Percentiles rank a stretch among this genome's conserved stretches.
These are phyloP conservation scores for Pythium volutum DNA, from an alignment of 352 stramenopile genomes.

Conservation along the genomic window DNA sequence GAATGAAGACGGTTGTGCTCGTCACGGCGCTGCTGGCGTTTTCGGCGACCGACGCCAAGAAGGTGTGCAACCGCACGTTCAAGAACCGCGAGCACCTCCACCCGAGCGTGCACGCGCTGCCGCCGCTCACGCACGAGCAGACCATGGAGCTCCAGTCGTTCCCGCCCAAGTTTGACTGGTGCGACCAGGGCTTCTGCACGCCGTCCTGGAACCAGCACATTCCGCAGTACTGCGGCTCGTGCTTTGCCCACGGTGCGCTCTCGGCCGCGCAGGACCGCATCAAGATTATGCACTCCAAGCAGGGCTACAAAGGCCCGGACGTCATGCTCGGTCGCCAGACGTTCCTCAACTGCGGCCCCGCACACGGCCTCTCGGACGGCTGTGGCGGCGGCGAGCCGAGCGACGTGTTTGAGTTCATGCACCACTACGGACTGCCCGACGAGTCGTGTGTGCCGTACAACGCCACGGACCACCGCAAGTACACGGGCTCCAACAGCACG, in stretches of 20 bases:
- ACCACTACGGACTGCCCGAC: conserved; percentile 64
- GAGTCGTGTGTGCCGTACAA: conserved; percentile 83
- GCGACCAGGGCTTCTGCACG: conserved; percentile 68
- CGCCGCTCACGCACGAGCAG: conserved; percentile 19
- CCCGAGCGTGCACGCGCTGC: conserved; percentile 23
- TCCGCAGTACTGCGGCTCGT: conserved; percentile 86
- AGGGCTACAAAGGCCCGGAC: conserved; percentile 52
- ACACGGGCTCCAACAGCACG: conserved; percentile 56
- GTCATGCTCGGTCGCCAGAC: conserved; percentile 78
- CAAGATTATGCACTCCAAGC: conserved; percentile 75
- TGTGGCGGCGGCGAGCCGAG: conserved; percentile 71
- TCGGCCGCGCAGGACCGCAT: conserved; percentile 76
- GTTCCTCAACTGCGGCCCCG: conserved; percentile 79
- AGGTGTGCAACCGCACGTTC: conserved; percentile 63
- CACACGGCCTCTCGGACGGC: conserved; percentile 58
- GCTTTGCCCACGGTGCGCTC: conserved; percentile 73
- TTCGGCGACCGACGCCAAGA: conserved; percentile 26
- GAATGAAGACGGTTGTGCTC: conserved; percentile 5
- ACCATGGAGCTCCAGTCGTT: conserved; percentile 49
- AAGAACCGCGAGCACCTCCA: conserved; percentile 73
- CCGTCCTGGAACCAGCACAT: conserved; percentile 85
- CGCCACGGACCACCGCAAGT: conserved; percentile 79
- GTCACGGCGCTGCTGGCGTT: conserved; percentile 17
- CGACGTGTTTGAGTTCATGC: conserved; percentile 83
- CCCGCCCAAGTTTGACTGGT: conserved; percentile 89